Percentiles rank a stretch among this genome's conserved stretches.
These are phyloP conservation scores for Zizania palustris DNA, from an alignment of 202 grass and related monocot genomes.

Conservation along the genomic window DNA sequence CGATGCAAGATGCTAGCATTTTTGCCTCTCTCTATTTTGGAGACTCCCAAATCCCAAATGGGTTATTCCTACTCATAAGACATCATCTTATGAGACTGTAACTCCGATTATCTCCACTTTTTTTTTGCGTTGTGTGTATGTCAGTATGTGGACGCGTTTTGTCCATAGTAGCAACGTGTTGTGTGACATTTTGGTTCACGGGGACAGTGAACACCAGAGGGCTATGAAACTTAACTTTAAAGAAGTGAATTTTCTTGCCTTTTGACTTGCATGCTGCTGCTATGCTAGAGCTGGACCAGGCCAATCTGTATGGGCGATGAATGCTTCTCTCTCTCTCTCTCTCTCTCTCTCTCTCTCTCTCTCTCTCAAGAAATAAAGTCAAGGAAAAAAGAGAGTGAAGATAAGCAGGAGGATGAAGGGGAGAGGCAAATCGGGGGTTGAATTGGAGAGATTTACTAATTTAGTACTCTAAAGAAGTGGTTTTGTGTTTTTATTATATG, in stretches of 20 bases:
- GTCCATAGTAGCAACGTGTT: not conserved
- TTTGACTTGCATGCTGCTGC: slow-evolving; percentile 7
- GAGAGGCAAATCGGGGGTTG: too few species aligned
- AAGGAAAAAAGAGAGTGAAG: too few species aligned
- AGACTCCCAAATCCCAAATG: not conserved
- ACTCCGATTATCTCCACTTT: slow-evolving; percentile 17
- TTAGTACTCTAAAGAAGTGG: too few species aligned
- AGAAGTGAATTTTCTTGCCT: not conserved
- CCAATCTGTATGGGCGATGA: too few species aligned
- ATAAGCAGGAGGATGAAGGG: too few species aligned
- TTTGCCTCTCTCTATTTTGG: not conserved
- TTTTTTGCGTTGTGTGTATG: slow-evolving; percentile 5
- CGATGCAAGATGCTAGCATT: not conserved
- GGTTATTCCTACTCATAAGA: slow-evolving; percentile 20
- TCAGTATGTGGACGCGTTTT: slow-evolving; percentile 30
- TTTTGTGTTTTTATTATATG: too few species aligned
- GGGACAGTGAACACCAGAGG: not conserved
- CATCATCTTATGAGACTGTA: slow-evolving; percentile 44
- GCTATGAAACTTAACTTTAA: not conserved
- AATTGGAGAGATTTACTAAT: too few species aligned
- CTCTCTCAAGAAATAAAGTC: too few species aligned
- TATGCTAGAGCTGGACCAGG: too few species aligned
- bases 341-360: too few species aligned
- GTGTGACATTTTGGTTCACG: not conserved
- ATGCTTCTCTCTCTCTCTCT: too few species aligned